These are phyloP conservation scores for Hyparrhenia diplandra DNA, from an alignment of 176 grass and related monocot species.

Conservation along the genomic window DNA sequence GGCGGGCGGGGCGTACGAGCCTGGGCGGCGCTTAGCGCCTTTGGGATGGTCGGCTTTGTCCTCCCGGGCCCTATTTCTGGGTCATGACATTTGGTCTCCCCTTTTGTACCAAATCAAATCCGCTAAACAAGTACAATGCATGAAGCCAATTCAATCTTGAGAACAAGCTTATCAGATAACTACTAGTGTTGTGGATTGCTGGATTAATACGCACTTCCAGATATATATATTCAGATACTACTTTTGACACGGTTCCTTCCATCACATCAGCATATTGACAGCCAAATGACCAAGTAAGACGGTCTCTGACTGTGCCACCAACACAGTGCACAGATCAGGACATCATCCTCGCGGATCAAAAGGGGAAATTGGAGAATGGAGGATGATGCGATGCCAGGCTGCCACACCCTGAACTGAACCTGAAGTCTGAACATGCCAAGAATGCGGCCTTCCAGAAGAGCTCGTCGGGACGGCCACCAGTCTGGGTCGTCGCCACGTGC, in stretches of 20 bases:
- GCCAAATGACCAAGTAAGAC: neutral
- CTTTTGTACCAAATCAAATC: too few relatives aligned
- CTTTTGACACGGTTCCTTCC: neutral
- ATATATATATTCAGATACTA: too few relatives aligned
- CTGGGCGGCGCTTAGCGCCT: too few relatives aligned
- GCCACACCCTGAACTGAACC: too few relatives aligned
- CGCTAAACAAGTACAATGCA: neutral
- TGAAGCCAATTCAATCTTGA: neutral
- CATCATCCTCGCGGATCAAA: too few relatives aligned
- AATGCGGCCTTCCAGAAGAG: constrained; percentile 27
- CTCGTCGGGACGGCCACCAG: neutral
- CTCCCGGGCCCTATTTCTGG: too few relatives aligned
- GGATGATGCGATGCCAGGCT: neutral
- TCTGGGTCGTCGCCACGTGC: neutral
- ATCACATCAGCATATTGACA: neutral
- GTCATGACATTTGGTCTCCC: too few relatives aligned
- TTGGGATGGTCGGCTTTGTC: too few relatives aligned
- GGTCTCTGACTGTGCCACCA: neutral
- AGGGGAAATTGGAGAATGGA: neutral
- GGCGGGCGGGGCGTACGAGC: too few relatives aligned
- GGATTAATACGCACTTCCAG: neutral
- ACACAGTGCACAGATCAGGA: too few relatives aligned
- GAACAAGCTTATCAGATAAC: neutral
- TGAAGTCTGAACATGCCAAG: constrained; percentile 11
- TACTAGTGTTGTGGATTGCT: neutral